Evolutionary conservation across 2,329 filamentous ascomycete species (phyloP), one percentile per base, ranked within the genome.

Genomic region (Pseudonectria foliicola): DNA sequence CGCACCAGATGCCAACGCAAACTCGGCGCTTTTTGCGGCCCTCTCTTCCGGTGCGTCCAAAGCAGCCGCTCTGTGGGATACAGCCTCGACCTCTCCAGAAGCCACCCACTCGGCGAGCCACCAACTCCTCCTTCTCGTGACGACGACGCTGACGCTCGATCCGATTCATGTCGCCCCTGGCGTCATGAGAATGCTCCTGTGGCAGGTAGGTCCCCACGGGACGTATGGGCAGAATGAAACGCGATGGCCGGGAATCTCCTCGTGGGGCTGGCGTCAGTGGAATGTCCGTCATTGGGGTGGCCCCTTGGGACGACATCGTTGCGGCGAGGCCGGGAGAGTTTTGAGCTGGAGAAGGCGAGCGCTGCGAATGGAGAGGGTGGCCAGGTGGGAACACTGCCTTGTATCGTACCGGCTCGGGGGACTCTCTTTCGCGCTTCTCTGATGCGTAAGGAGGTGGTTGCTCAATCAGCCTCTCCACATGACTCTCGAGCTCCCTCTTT

Each of bases 41-140:
- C 49, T 84, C 80, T 1, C 73, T 70, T 1, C 78, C 78, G 3
- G 63, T 62, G 13, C 77, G 68, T 2, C 81, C 80, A 52, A 78
- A 80, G 55, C 79, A 84, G 2, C 80, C 79, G n/a, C 63, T 70
- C 12, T 70, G 64, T 1, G 77, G 70, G 25, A 85, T 65, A 40
- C 75, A 82, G 8, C 73, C 75, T 31, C 80, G 70, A 3, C 80
- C 80, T 49, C 75, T 73, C 78, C 80, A 85, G 27, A 76, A 66
- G 4, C 75, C 72, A 3, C 79, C 78, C 1, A 67, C 55, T 43
- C 71, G 76, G 31, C 66, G 68, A 2, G 73, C 77, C 13, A 72
- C 48, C 3, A 66, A 67, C 27, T 85, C 81, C 55, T 85, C 80
- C 40, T 80, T 82, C 53, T 85, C 80, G 38, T 73, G 70, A 13